phyloP scores from a whole-genome alignment of 441 rosid genomes.

The Populus hybrid region DNA sequence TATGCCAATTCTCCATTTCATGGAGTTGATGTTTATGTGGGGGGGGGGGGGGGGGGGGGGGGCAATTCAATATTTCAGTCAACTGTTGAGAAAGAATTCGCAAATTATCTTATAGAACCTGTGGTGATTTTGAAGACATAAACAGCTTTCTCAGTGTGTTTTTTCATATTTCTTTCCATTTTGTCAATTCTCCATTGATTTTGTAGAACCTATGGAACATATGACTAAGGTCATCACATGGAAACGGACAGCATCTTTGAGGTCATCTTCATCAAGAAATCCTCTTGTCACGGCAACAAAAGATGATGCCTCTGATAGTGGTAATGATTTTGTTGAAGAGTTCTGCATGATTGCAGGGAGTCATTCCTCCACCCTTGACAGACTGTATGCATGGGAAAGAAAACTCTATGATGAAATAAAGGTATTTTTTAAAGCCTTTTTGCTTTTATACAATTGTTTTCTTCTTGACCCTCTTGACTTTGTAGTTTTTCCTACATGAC shows the following conservation, averaged over 20 bases:
- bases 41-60: neutral
- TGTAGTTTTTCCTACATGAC: neutral
- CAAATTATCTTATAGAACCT: no score
- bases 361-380: constrained; percentile 80
- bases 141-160: neutral
- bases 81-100: neutral
- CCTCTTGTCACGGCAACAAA: constrained; percentile 54
- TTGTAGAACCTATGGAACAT: constrained; percentile 48
- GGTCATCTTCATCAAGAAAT: constrained; percentile 79
- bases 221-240: constrained; percentile 71
- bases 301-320: constrained; percentile 72
- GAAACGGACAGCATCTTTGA: constrained; percentile 81
- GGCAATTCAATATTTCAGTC: neutral
- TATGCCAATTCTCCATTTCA: no score
- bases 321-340: constrained; percentile 84
- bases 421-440: constrained; percentile 40
- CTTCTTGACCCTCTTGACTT: neutral
- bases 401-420: constrained; percentile 95
- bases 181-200: constrained; percentile 1
- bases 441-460: neutral
- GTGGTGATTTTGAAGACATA: neutral
- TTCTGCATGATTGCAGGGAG: constrained; percentile 93
- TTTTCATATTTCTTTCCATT: neutral
- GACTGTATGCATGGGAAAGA: no score
- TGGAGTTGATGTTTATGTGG: no score